phyloP scores from a whole-genome alignment of 202 grass and related monocot genomes.

The Miscanthus sacchariflorus region DNA sequence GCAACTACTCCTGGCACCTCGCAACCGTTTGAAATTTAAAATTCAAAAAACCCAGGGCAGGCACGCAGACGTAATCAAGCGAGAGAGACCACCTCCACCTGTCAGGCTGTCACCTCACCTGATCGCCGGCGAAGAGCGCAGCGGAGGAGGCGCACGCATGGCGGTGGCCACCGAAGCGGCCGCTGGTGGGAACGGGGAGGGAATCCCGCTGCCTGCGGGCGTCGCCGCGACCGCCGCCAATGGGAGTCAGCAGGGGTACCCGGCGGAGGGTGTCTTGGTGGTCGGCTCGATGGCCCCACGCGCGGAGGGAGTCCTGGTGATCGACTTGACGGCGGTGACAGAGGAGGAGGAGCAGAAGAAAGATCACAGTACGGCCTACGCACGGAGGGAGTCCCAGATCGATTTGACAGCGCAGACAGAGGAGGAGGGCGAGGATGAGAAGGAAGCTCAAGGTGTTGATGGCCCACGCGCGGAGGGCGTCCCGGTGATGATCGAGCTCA shows the following conservation, averaged over 20 bases:
- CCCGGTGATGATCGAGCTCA: constrained; percentile 2
- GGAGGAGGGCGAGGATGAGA: background rate
- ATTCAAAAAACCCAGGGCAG: background rate
- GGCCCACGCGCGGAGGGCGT: background rate
- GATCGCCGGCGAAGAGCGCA: background rate
- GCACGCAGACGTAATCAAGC: background rate
- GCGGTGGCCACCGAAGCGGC: background rate
- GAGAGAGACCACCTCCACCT: background rate
- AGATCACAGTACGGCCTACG: background rate
- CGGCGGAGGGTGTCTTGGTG: background rate
- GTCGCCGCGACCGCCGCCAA: background rate
- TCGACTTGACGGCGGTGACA: background rate
- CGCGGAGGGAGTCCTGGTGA: background rate
- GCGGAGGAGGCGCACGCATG: background rate
- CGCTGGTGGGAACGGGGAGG: background rate
- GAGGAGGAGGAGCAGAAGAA: background rate
- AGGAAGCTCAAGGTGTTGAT: background rate
- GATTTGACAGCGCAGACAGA: background rate
- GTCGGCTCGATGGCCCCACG: background rate
- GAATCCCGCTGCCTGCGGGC: background rate
- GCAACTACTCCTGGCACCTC: background rate
- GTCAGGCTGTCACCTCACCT: constrained; percentile 3
- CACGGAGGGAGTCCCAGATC: background rate
- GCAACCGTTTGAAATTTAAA: background rate
- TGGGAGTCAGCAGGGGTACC: background rate